These are phyloP conservation scores for Pseudocercospora macadamiae DNA, from an alignment of 2,329 filamentous ascomycete species.

Conservation along the genomic window DNA sequence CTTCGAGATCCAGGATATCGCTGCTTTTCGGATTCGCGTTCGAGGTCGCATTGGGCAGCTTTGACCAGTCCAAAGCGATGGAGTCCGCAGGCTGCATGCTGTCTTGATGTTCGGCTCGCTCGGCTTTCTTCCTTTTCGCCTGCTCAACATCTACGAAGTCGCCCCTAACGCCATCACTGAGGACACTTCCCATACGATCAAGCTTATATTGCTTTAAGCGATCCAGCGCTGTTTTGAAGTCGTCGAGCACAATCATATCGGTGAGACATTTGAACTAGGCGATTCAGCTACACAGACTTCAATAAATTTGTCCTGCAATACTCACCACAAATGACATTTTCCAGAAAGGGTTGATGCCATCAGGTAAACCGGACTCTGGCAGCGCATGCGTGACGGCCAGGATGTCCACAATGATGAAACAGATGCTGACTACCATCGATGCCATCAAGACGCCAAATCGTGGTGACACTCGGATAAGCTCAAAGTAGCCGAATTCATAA, in stretches of 20 bases:
- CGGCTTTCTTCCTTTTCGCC: conserved; percentile 27
- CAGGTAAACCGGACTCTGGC: conserved; percentile 37
- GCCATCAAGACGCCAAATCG: conserved; percentile 66
- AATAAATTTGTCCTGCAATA: too few relatives aligned
- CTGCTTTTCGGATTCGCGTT: conserved; percentile 10
- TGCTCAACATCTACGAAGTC: conserved; percentile 33
- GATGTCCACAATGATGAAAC: conserved; percentile 65
- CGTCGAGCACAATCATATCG: conserved; percentile 67
- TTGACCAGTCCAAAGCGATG: conserved; percentile 22
- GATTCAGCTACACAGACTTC: neutral
- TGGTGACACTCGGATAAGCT: conserved; percentile 63
- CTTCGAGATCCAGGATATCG: conserved; percentile 32
- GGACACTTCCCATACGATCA: conserved; percentile 35
- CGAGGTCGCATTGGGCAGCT: neutral
- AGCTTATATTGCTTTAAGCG: conserved; percentile 51
- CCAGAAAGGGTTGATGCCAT: conserved; percentile 69
- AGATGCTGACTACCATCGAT: conserved; percentile 63
- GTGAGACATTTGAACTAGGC: conserved; percentile 65
- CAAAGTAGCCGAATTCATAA: conserved; percentile 60
- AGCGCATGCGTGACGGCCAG: conserved; percentile 56
- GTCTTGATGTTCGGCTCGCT: conserved; percentile 14
- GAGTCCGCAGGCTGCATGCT: conserved; percentile 1
- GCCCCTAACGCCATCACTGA: conserved; percentile 32
- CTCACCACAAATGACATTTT: conserved; percentile 60
- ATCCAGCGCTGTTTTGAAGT: conserved; percentile 65